Evolutionary conservation across 352 stramenopile species (phyloP).

Genomic region (Globisporangium okanoganense): DNA sequence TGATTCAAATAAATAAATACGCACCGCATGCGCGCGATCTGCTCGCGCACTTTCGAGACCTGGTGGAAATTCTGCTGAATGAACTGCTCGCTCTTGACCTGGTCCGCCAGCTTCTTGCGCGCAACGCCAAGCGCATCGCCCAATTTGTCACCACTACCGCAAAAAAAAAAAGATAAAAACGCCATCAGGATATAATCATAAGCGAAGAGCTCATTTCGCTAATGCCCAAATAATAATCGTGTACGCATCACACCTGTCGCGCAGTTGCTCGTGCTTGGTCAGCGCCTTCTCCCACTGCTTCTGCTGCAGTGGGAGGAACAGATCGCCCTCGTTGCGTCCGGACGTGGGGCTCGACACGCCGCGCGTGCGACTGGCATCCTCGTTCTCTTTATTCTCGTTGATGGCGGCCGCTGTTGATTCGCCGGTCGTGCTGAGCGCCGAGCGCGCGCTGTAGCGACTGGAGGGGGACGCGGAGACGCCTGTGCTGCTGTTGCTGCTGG

Average conservation of each 20-base stretch:
- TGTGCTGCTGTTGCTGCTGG: conserved; percentile 1
- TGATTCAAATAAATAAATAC: not conserved
- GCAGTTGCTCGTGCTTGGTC: conserved; percentile 37
- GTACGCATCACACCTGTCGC: conserved; percentile 29
- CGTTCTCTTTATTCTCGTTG: not conserved
- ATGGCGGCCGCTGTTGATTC: not conserved
- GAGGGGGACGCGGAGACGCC: not conserved
- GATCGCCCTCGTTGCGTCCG: conserved; percentile 21
- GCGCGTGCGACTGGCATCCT: not conserved
- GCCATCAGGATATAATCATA: too few relatives aligned
- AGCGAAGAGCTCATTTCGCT: too few relatives aligned
- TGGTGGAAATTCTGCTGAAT: conserved; percentile 61
- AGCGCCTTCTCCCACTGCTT: conserved; percentile 27
- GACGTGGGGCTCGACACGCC: conserved; percentile 7
- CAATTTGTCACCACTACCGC: conserved; percentile 46
- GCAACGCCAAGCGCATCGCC: conserved; percentile 30
- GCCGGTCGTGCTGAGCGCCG: not conserved
- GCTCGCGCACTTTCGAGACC: conserved; percentile 46
- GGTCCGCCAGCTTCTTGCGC: conserved; percentile 45
- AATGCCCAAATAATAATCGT: too few relatives aligned
- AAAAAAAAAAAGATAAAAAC: conserved; percentile 1
- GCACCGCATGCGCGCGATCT: conserved; percentile 46
- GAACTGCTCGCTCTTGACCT: conserved; percentile 69
- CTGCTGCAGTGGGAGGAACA: conserved; percentile 42
- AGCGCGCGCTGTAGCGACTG: conserved; percentile 6